These are phyloP conservation scores for Coprinopsis marcescibilis DNA, from an alignment of 768 basidiomycete genomes.

Conservation along the genomic window DNA sequence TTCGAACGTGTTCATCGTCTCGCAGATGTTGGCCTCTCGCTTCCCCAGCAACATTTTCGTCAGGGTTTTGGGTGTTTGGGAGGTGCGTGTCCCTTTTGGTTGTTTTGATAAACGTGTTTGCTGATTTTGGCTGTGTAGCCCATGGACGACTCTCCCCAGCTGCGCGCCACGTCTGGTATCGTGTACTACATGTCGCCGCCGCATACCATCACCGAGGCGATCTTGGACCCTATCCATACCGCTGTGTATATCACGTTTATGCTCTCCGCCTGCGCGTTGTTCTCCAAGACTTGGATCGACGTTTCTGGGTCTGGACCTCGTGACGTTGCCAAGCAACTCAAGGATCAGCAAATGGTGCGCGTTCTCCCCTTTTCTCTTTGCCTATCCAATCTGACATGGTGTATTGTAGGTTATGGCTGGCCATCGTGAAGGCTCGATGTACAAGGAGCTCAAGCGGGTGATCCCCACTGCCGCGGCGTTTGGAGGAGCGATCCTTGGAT, in stretches of 20 bases:
- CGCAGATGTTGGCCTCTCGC: conserved; percentile 88
- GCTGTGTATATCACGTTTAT: conserved; percentile 88
- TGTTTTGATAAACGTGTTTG: conserved; percentile 2
- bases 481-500: conserved; percentile 89
- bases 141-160: conserved; percentile 89
- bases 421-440: conserved; percentile 96
- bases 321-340: conserved; percentile 96
- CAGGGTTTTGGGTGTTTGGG: conserved; percentile 92
- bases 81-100: conserved; percentile 50
- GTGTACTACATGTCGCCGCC: conserved; percentile 98
- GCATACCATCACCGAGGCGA: conserved; percentile 82
- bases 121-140: conserved; percentile 49
- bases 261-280: conserved; percentile 89
- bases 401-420: conserved; percentile 63
- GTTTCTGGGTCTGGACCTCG: conserved; percentile 94
- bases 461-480: conserved; percentile 98
- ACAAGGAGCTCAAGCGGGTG: conserved; percentile 97
- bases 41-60: conserved; percentile 93
- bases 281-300: conserved; percentile 99
- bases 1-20: conserved; percentile 91
- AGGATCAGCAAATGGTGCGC: conserved; percentile 94
- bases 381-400: background rate
- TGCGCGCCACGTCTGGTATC: conserved; percentile 84
- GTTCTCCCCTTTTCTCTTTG: background rate
- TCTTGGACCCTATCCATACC: conserved; percentile 93